Percentiles rank a stretch among this genome's conserved stretches.
Conservation (phyloP, 345 rosid species). For the Gossypium sturtianum region DNA sequence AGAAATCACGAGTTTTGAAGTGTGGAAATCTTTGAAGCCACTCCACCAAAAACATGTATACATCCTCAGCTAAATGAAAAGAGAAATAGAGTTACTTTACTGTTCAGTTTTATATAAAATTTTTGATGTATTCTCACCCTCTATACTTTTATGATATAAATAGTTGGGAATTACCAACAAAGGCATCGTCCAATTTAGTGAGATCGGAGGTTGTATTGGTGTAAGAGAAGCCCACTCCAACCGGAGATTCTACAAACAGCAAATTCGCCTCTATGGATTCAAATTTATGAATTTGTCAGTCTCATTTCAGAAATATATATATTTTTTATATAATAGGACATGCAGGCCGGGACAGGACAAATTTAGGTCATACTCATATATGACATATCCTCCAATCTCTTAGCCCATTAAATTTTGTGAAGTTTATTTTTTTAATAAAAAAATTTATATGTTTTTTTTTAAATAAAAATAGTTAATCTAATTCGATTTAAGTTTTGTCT, state of each 20-base stretch:
- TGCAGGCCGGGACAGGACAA: no score
- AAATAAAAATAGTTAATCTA: no score
- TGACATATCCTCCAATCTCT: no score
- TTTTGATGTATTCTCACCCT: no score
- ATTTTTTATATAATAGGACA: no score
- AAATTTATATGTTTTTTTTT: no score
- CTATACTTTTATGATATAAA: no score
- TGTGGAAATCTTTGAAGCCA: conserved; percentile 33
- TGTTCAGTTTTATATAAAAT: not conserved
- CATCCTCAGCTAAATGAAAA: conserved; percentile 26
- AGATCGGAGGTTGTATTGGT: conserved; percentile 56
- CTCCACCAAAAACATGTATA: conserved; percentile 31
- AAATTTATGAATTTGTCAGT: not conserved
- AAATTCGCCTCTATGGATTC: conserved; percentile 43
- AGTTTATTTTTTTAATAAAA: no score
- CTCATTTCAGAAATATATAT: no score
- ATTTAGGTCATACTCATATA: no score
- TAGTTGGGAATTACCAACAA: conserved; percentile 37
- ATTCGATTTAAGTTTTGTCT: no score
- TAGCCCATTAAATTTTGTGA: no score
- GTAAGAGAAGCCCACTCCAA: conserved; percentile 70
- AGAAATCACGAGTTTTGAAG: conserved; percentile 29
- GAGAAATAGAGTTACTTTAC: not conserved
- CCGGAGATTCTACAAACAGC: conserved; percentile 62
- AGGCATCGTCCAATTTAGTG: conserved; percentile 37